A percentile compares a stretch with the other conserved stretches of the same genome.
Evolutionary conservation across 2,329 filamentous ascomycete species (phyloP).

Genomic region (Aspergillus phoenicis): DNA sequence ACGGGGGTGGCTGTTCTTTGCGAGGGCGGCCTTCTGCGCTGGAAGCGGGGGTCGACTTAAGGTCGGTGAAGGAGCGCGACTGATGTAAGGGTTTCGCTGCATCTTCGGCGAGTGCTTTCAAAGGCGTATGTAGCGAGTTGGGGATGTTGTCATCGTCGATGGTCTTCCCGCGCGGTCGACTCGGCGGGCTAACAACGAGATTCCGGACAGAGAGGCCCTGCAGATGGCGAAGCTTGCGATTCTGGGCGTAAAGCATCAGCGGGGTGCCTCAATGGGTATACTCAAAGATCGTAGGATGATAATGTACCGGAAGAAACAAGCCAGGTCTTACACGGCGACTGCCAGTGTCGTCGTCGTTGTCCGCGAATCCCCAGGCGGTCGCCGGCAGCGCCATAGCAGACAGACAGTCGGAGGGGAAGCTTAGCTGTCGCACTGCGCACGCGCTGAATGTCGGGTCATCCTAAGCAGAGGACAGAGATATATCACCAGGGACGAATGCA

Average conservation of each 20-base stretch:
- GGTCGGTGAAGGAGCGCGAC: constrained; percentile 61
- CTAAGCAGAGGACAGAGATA: constrained; percentile 6
- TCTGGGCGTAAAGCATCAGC: constrained; percentile 53
- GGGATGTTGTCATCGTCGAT: constrained; percentile 77
- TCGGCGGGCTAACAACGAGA: constrained; percentile 65
- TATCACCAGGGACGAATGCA: too few relatives aligned
- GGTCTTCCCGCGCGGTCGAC: constrained; percentile 59
- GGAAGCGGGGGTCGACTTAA: constrained; percentile 36
- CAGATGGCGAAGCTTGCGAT: constrained; percentile 84
- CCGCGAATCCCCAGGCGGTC: constrained; percentile 16
- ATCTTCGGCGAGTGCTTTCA: constrained; percentile 62
- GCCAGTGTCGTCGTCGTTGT: constrained; percentile 30
- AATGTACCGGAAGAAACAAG: constrained; percentile 54
- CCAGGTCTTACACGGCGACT: constrained; percentile 51
- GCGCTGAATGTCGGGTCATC: constrained; percentile 22
- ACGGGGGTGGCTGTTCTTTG: constrained; percentile 21
- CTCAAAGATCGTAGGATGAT: neutral
- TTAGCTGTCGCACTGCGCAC: constrained; percentile 15
- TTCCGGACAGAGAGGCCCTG: constrained; percentile 87
- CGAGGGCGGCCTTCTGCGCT: constrained; percentile 13
- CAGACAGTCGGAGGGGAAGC: constrained; percentile 13
- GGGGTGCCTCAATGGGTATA: constrained; percentile 20
- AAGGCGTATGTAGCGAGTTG: constrained; percentile 65
- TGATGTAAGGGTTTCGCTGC: constrained; percentile 56
- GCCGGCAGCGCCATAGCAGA: constrained; percentile 26